These are phyloP conservation scores for Sugiyamaella mastotermitis DNA, from an alignment of 805 yeast species.

Conservation along the genomic window DNA sequence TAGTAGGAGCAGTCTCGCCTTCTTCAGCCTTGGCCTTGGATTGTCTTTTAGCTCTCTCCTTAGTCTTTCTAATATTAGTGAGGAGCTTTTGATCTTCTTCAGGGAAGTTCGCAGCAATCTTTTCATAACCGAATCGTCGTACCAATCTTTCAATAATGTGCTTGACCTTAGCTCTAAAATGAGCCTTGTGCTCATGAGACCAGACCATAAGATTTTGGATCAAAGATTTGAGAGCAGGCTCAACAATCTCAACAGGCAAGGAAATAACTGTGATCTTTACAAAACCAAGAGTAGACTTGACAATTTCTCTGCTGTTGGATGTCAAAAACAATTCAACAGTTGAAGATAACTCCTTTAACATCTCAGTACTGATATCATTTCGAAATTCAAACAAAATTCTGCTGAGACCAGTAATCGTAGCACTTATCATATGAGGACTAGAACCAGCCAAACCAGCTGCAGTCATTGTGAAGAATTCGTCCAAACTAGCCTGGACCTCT, in stretches of 20 bases:
- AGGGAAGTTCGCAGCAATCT: slow-evolving; percentile 78
- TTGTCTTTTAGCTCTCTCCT: slow-evolving; percentile 72
- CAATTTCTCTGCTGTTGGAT: slow-evolving; percentile 87
- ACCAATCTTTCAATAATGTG: slow-evolving; percentile 88
- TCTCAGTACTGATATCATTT: slow-evolving; percentile 50
- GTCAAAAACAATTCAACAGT: slow-evolving; percentile 88
- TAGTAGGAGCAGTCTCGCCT: slow-evolving; percentile 20
- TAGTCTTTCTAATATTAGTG: slow-evolving; percentile 77
- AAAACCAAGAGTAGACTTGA: slow-evolving; percentile 89
- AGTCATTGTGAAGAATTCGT: slow-evolving; percentile 86
- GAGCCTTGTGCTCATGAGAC: slow-evolving; percentile 95
- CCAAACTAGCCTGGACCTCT: slow-evolving; percentile 60
- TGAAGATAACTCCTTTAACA: slow-evolving; percentile 68
- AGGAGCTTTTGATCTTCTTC: slow-evolving; percentile 82
- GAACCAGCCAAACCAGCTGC: slow-evolving; percentile 95
- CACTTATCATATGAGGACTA: slow-evolving; percentile 93
- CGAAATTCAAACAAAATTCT: slow-evolving; percentile 84
- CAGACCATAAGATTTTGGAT: slow-evolving; percentile 74
- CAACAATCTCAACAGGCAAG: slow-evolving; percentile 72
- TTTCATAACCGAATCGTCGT: slow-evolving; percentile 85
- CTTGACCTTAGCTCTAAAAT: slow-evolving; percentile 86
- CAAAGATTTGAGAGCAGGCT: slow-evolving; percentile 66
- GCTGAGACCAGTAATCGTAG: slow-evolving; percentile 86
- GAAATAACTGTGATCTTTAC: slow-evolving; percentile 83
- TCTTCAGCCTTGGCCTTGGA: slow-evolving; percentile 35